phyloP scores from a whole-genome alignment of 495 filamentous ascomycete species.

The Tuber aestivum region DNA sequence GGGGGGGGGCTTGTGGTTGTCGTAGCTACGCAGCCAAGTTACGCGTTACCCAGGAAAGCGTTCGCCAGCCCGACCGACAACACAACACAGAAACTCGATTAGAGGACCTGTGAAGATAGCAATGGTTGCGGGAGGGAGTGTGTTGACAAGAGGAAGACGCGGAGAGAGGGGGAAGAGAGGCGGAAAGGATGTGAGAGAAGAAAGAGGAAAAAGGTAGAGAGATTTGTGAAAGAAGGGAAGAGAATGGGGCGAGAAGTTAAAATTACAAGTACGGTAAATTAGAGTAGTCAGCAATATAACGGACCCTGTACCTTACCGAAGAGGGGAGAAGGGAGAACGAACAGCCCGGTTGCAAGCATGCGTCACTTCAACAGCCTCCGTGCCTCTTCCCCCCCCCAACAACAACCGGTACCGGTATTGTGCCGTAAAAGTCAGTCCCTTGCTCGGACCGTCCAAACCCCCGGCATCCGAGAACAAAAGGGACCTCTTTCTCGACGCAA shows the following conservation, averaged over 20 bases:
- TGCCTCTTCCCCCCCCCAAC: not conserved
- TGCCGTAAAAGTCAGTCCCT: not conserved
- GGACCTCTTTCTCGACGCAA: not conserved
- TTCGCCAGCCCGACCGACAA: slow-evolving; percentile 33
- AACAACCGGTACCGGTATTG: not conserved
- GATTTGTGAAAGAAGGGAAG: slow-evolving; percentile 14
- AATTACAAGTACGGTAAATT: slow-evolving; percentile 1
- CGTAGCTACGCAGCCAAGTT: slow-evolving; percentile 4
- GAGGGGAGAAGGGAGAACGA: slow-evolving; percentile 17
- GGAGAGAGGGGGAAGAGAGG: slow-evolving; percentile 5
- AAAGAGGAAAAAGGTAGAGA: slow-evolving; percentile 8
- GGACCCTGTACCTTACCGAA: not conserved
- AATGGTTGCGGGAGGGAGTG: slow-evolving; percentile 15
- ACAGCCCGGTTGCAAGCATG: slow-evolving; percentile 18
- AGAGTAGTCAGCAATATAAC: slow-evolving; percentile 2
- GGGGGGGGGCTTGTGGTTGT: slow-evolving; percentile 7
- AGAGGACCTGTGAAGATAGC: slow-evolving; percentile 11
- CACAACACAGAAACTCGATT: slow-evolving; percentile 13
- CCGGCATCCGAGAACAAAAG: not conserved
- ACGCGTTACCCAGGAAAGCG: slow-evolving; percentile 30
- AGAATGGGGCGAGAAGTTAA: slow-evolving; percentile 12
- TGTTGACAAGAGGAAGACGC: slow-evolving; percentile 18
- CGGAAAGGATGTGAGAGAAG: slow-evolving; percentile 8
- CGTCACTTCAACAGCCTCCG: not conserved
- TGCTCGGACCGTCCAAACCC: not conserved